phyloP scores from a whole-genome alignment of 345 rosid species.

The Balakata baccata region DNA sequence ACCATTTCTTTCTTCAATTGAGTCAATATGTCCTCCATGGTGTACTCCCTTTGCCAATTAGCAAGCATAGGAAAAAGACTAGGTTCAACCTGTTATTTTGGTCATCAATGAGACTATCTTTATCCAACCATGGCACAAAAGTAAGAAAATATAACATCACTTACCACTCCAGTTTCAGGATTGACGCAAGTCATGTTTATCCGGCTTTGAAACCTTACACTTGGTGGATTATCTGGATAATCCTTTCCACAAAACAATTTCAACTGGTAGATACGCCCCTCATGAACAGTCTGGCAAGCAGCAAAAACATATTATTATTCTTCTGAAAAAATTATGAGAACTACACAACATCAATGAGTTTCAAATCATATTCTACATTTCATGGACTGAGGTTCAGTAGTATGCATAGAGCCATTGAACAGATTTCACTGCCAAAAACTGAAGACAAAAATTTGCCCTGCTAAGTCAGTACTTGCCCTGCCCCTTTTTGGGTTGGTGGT shows the following conservation, averaged over 20 bases:
- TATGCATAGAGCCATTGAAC: not conserved
- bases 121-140: not conserved
- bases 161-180: conserved; percentile 69
- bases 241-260: conserved; percentile 68
- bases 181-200: conserved; percentile 79
- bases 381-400: not conserved
- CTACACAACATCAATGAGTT: not conserved
- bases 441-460: not conserved
- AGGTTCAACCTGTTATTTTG: conserved; percentile 58
- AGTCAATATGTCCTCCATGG: conserved; percentile 70
- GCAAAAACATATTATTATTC: conserved; percentile 13
- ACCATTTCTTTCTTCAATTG: conserved; percentile 79
- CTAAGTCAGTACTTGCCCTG: not conserved
- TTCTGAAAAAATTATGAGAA: conserved; percentile 6
- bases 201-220: conserved; percentile 65
- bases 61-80: conserved; percentile 64
- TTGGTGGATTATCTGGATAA: conserved; percentile 75
- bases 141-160: conserved; percentile 13
- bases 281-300: conserved; percentile 66
- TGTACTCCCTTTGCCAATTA: conserved; percentile 67
- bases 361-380: not conserved
- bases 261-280: conserved; percentile 81
- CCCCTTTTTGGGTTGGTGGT: not conserved
- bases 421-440: not conserved
- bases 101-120: conserved; percentile 16